Percentiles rank a stretch among this genome's conserved stretches.
These are phyloP conservation scores for Russula dissimulans DNA, from an alignment of 768 basidiomycete species.

Conservation along the genomic window DNA sequence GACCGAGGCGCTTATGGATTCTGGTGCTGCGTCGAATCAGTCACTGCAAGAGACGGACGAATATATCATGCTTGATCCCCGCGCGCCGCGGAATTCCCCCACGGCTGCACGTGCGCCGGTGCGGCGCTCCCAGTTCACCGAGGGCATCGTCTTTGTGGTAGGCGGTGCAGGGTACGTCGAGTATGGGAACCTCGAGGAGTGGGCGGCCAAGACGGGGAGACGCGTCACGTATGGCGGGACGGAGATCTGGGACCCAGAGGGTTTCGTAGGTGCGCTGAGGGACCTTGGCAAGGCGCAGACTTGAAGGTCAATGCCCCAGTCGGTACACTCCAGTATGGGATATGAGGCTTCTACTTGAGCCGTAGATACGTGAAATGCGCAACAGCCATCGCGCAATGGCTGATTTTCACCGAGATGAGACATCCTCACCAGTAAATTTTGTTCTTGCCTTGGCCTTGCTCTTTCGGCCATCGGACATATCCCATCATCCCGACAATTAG, in stretches of 20 bases:
- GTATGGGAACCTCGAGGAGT: conserved; percentile 93
- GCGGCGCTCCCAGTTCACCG: conserved; percentile 68
- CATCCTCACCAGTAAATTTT: too few relatives aligned
- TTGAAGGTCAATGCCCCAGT: conserved; percentile 12
- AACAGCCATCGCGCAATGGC: neutral
- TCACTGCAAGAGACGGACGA: conserved; percentile 48
- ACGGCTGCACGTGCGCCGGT: conserved; percentile 28
- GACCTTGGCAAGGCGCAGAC: conserved; percentile 42
- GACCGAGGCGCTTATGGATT: conserved; percentile 96
- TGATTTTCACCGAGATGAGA: neutral
- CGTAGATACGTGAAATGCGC: neutral
- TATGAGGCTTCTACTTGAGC: neutral
- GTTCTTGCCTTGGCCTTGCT: too few relatives aligned
- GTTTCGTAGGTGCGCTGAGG: conserved; percentile 68
- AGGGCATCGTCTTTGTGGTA: conserved; percentile 88
- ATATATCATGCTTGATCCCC: conserved; percentile 50
- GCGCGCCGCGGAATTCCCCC: conserved; percentile 29
- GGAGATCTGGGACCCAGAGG: conserved; percentile 84
- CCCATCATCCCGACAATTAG: too few relatives aligned
- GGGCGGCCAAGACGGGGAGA: conserved; percentile 77
- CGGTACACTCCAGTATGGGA: neutral
- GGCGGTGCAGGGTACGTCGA: conserved; percentile 97
- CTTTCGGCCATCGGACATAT: too few relatives aligned
- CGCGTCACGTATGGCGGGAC: conserved; percentile 91
- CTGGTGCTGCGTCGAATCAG: conserved; percentile 79